Conservation (phyloP, 2,329 filamentous ascomycete species). For the Trichoderma cornu-damae region DNA sequence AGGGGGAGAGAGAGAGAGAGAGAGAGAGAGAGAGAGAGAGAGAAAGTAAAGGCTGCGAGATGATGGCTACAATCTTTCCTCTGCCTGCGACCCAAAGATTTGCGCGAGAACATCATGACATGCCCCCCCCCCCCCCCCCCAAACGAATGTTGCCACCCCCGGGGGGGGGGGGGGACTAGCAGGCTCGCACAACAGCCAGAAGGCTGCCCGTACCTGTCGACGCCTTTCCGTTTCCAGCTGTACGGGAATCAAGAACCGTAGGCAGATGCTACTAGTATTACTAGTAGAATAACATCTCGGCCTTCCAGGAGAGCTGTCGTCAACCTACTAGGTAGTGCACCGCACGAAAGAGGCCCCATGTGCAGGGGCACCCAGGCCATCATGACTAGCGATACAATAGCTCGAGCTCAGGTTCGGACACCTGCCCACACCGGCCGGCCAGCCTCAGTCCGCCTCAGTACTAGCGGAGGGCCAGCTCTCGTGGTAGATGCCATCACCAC, state of each 20-base stretch:
- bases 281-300: no score
- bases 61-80: background rate
- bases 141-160: background rate
- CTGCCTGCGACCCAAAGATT: background rate
- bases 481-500: constrained; percentile 7
- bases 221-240: constrained; percentile 4
- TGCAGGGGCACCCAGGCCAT: constrained; percentile 1
- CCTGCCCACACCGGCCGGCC: constrained; percentile 15
- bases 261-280: background rate
- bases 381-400: background rate
- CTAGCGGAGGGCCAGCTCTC: background rate
- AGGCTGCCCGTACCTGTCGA: constrained; percentile 8
- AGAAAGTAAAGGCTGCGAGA: no score
- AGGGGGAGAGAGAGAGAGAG: no score
- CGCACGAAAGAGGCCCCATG: constrained; percentile 5
- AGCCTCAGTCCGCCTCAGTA: constrained; percentile 14
- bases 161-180: background rate
- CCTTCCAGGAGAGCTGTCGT: background rate
- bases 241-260: constrained; percentile 4
- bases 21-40: no score
- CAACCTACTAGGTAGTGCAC: constrained; percentile 1
- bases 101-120: background rate
- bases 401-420: background rate
- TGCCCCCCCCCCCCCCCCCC: no score
- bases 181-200: constrained; percentile 2